Evolutionary conservation across 768 basidiomycete species (phyloP).

Genomic region (Cyclocybe aegerita): DNA sequence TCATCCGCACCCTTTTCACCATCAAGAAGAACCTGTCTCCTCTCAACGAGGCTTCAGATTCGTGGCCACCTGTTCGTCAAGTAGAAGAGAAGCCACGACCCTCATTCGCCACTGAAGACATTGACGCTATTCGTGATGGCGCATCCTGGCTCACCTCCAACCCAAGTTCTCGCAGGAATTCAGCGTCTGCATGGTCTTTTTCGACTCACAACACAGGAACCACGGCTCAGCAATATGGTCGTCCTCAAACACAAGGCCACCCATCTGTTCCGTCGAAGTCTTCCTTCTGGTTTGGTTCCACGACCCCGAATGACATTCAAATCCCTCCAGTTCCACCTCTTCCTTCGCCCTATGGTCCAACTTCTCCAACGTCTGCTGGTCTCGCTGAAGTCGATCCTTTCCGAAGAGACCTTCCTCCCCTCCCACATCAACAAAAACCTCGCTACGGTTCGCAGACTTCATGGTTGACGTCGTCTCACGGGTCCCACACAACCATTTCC

Average conservation of each 20-base stretch:
- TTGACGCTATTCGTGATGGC: conserved; percentile 72
- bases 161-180: conserved; percentile 53
- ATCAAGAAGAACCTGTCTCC: conserved; percentile 65
- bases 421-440: conserved; percentile 37
- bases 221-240: conserved; percentile 36
- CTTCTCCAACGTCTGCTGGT: conserved; percentile 38
- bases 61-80: conserved; percentile 60
- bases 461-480: conserved; percentile 68
- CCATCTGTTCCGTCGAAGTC: conserved; percentile 54
- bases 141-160: conserved; percentile 82
- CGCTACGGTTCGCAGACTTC: conserved; percentile 69
- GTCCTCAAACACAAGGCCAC: conserved; percentile 34
- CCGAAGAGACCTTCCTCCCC: conserved; percentile 48
- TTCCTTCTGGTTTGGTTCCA: conserved; percentile 60
- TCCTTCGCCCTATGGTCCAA: conserved; percentile 55
- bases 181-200: conserved; percentile 71
- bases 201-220: conserved; percentile 58
- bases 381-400: conserved; percentile 63
- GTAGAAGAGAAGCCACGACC: conserved; percentile 55
- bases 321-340: conserved; percentile 73
- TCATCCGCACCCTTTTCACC: conserved; percentile 60
- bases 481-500: conserved; percentile 55
- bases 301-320: conserved; percentile 40
- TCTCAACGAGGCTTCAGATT: conserved; percentile 49
- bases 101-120: conserved; percentile 69